phyloP scores from a whole-genome alignment of 768 basidiomycete species.

The Clathrus columnatus region DNA sequence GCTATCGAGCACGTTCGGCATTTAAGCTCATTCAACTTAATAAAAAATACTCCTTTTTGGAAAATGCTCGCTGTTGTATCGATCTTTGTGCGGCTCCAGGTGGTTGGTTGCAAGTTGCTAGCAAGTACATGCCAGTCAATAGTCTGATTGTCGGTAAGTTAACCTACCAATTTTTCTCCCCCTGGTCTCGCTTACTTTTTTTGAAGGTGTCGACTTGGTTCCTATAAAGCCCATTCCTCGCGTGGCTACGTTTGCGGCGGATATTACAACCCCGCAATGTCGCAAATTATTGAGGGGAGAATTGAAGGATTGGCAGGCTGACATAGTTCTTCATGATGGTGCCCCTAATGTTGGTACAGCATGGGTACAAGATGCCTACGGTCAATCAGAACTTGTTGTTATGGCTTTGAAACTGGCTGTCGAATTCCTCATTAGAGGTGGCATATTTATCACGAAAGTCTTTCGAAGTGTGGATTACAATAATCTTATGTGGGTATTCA shows the following conservation, averaged over 20 bases:
- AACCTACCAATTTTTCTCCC: neutral
- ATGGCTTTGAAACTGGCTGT: conserved; percentile 93
- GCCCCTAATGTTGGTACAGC: conserved; percentile 99
- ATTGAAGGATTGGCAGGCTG: conserved; percentile 98
- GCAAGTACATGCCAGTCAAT: conserved; percentile 93
- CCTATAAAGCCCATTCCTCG: conserved; percentile 94
- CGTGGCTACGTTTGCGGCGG: conserved; percentile 83
- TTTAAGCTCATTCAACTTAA: conserved; percentile 99
- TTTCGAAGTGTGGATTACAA: conserved; percentile 99
- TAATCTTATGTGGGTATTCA: conserved; percentile 97
- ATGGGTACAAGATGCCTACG: conserved; percentile 98
- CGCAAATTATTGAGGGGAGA: conserved; percentile 78
- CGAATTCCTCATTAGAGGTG: conserved; percentile 88
- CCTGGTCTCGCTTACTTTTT: conserved; percentile 7
- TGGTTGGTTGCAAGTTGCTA: conserved; percentile 97
- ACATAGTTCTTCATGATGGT: conserved; percentile 96
- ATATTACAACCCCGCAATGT: conserved; percentile 91
- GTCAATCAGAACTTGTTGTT: conserved; percentile 92
- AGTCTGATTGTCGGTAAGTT: conserved; percentile 81
- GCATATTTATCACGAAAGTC: conserved; percentile 95
- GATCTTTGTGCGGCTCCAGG: conserved; percentile 98
- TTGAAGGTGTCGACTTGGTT: conserved; percentile 87
- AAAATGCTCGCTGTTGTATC: conserved; percentile 84
- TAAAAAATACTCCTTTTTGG: conserved; percentile 92
- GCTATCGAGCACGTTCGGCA: conserved; percentile 97